A percentile compares a stretch with the other conserved stretches of the same genome.
Conservation (phyloP, 2,329 filamentous ascomycete genomes). For the Thielaviopsis populi region DNA sequence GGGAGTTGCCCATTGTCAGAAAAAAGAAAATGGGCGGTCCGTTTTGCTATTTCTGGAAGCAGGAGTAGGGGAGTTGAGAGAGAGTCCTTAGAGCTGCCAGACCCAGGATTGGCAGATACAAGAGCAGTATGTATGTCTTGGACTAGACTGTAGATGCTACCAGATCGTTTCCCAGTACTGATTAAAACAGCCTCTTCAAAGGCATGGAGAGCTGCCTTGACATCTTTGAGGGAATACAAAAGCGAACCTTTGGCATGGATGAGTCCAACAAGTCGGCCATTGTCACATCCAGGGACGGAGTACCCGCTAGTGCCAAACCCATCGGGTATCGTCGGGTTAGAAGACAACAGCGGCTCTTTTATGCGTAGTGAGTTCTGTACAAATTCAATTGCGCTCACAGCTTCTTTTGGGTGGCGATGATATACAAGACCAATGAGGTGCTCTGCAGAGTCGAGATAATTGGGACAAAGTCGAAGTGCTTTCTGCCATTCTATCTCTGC, state of each 20-base stretch:
- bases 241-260: slow-evolving; percentile 98
- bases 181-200: slow-evolving; percentile 94
- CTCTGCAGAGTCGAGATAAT: slow-evolving; percentile 88
- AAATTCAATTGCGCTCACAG: slow-evolving; percentile 71
- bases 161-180: slow-evolving; percentile 55
- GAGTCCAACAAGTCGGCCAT: slow-evolving; percentile 82
- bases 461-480: slow-evolving; percentile 69
- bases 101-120: slow-evolving; percentile 25
- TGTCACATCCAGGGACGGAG: slow-evolving; percentile 68
- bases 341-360: background rate
- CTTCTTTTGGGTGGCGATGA: slow-evolving; percentile 67
- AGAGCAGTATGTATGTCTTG: slow-evolving; percentile 60
- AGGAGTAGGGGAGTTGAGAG: slow-evolving; percentile 50
- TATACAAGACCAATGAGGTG: slow-evolving; percentile 83
- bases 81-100: background rate
- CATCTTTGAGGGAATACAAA: slow-evolving; percentile 79
- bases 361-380: slow-evolving; percentile 54
- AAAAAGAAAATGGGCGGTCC: slow-evolving; percentile 74
- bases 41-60: slow-evolving; percentile 66
- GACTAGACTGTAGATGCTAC: slow-evolving; percentile 65
- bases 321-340: slow-evolving; percentile 9
- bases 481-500: slow-evolving; percentile 74
- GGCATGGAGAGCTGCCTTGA: slow-evolving; percentile 63
- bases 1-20: slow-evolving; percentile 59
- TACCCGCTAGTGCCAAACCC: slow-evolving; percentile 52